These are phyloP conservation scores for Diaporthe eres DNA, from an alignment of 2,329 filamentous ascomycete species.

Conservation along the genomic window DNA sequence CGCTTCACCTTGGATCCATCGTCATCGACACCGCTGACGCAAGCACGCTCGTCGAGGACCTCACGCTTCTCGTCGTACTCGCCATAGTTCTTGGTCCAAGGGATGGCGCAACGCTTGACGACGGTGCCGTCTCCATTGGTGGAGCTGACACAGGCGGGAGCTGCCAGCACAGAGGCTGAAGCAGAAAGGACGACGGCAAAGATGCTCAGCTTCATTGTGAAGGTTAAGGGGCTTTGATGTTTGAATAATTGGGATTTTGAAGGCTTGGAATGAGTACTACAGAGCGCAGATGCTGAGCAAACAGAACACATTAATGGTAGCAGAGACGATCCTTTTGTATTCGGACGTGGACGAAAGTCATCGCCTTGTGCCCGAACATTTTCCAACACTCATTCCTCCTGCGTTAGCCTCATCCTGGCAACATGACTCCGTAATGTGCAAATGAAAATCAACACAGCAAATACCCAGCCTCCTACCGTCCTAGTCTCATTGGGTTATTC, in stretches of 20 bases:
- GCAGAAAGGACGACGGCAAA: background rate
- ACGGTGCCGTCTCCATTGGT: background rate
- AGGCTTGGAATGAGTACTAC: background rate
- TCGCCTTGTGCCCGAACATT: background rate
- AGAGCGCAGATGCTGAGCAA: background rate
- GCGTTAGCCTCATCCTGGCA: background rate
- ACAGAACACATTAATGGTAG: background rate
- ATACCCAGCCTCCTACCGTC: background rate
- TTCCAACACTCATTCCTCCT: background rate
- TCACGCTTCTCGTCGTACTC: background rate
- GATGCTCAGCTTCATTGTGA: background rate
- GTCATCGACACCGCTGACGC: background rate
- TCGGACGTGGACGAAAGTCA: background rate
- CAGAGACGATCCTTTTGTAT: background rate
- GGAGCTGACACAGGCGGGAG: background rate
- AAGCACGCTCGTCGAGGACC: slow-evolving; percentile 2
- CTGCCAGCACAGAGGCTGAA: background rate
- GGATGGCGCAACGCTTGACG: background rate
- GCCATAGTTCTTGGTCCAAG: background rate
- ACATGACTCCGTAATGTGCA: background rate
- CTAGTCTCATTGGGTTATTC: background rate
- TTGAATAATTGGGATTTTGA: background rate
- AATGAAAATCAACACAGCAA: background rate
- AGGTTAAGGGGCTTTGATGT: background rate
- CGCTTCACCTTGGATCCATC: background rate